phyloP scores from a whole-genome alignment of 305 asterid species.

The Plantago coronopus region DNA sequence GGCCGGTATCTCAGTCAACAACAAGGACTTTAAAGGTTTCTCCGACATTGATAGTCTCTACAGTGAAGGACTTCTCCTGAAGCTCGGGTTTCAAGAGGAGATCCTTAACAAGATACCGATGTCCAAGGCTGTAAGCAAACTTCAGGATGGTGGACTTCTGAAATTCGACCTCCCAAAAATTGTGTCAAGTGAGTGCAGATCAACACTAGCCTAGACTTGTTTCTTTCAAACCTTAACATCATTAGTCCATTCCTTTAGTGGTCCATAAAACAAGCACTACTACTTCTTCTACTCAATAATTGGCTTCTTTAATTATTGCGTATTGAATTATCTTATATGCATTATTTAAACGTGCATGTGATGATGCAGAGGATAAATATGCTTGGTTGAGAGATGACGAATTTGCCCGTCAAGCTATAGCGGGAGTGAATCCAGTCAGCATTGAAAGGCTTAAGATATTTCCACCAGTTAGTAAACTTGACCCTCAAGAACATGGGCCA shows the following conservation, averaged over 20 bases:
- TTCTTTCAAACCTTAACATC: background rate
- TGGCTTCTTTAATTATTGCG: too few relatives aligned
- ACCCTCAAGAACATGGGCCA: slow-evolving; percentile 69
- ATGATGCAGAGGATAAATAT: slow-evolving; percentile 68
- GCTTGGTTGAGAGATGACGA: slow-evolving; percentile 97
- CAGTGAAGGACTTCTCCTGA: slow-evolving; percentile 76
- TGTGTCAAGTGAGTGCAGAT: slow-evolving; percentile 54
- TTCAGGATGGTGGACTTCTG: slow-evolving; percentile 76
- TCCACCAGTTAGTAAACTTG: slow-evolving; percentile 83
- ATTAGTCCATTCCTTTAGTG: background rate
- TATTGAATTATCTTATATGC: background rate
- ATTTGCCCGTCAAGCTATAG: slow-evolving; percentile 84
- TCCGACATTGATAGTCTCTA: slow-evolving; percentile 82
- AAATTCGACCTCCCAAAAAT: slow-evolving; percentile 82
- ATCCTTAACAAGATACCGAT: slow-evolving; percentile 62
- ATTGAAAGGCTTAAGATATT: slow-evolving; percentile 68
- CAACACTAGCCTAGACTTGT: background rate
- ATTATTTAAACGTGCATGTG: slow-evolving; percentile 6
- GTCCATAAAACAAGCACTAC: slow-evolving; percentile 4
- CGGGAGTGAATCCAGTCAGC: slow-evolving; percentile 81
- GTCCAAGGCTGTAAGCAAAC: slow-evolving; percentile 62
- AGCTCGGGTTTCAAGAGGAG: slow-evolving; percentile 75
- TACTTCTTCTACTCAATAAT: too few relatives aligned
- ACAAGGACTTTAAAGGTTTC: slow-evolving; percentile 80
- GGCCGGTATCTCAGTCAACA: slow-evolving; percentile 75